Evolutionary conservation across 352 stramenopile genomes (phyloP).

Genomic region (Phytophthora europaea): DNA sequence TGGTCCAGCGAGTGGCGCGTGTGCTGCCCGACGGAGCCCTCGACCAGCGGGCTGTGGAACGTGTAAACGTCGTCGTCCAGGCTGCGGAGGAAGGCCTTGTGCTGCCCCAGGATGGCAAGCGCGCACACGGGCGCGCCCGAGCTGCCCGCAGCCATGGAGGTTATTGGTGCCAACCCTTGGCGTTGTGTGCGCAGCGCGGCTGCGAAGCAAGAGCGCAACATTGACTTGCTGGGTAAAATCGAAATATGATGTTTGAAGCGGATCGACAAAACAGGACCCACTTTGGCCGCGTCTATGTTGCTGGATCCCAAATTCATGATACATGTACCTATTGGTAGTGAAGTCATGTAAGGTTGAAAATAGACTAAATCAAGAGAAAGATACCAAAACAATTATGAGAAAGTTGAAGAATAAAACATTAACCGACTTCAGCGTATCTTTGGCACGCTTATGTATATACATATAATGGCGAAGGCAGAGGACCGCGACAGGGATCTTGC

Average conservation of each 20-base stretch:
- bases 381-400: too few species aligned
- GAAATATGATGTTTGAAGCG: background rate
- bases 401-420: too few species aligned
- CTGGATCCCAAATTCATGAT: background rate
- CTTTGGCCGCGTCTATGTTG: background rate
- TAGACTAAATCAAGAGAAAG: too few species aligned
- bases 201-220: slow-evolving; percentile 9
- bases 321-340: too few species aligned
- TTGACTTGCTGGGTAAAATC: background rate
- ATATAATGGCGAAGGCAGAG: too few species aligned
- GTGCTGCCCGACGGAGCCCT: slow-evolving; percentile 76
- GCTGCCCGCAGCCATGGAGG: slow-evolving; percentile 20
- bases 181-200: background rate
- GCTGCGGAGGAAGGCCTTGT: slow-evolving; percentile 57
- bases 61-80: slow-evolving; percentile 71
- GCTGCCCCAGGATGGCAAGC: slow-evolving; percentile 74
- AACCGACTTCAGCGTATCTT: too few species aligned
- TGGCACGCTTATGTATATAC: too few species aligned
- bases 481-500: too few species aligned
- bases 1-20: slow-evolving; percentile 87
- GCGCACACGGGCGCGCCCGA: slow-evolving; percentile 49
- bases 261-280: background rate
- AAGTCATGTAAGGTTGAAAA: too few species aligned
- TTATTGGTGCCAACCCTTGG: background rate
- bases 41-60: slow-evolving; percentile 72